Evolutionary conservation across 2,329 filamentous ascomycete genomes (phyloP), one percentile per base, ranked within the genome.

Genomic region (Beauveria scarabaeidicola): DNA sequence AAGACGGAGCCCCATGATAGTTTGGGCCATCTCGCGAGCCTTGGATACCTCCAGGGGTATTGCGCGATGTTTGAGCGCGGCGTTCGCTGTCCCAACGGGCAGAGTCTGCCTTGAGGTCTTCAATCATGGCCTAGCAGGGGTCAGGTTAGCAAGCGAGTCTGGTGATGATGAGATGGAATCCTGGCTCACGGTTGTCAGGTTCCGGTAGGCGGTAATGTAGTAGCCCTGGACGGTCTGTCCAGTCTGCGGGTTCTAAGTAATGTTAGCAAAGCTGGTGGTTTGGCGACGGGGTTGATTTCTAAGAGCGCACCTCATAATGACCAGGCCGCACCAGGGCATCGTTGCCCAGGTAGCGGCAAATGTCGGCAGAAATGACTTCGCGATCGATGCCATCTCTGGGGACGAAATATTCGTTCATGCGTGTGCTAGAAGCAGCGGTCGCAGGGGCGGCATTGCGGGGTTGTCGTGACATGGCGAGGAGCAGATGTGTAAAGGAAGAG

Each of bases 291-390:
- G 23, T 19, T 38, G 19, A 29, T 15, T 47, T 27, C 29, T 17
- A 23, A 64, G 66, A 66, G 71, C 79, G 67, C 81, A 90, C 87
- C 81, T 89, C 84, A 74, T 89, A 87, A 67, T 82, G 84, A 68
- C 86, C 87, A 61, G 88, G 88, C 69, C 86, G 86, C 70, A 90
- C 88, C 68, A 90, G 81, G 66, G 89, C 89, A 78, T 92, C 89
- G 73, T 90, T 90, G 69, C 89, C 89, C 66, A 92, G 81, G 72
- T 91, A 92, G 70, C 88, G 87, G 77, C 89, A 91, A 65, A 92
- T 90, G 72, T 92, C 89, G 70, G 88, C 86, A 64, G 89, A 90
- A 74, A 92, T 91, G 68, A 92, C 89, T 74, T 92, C 88, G 67
- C 88, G 85, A 72, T 89, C 88, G 73, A 92, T 92, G 70, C 89